phyloP scores from a whole-genome alignment of 2,329 filamentous ascomycete species.

The Neoscytalidium dimidiatum region DNA sequence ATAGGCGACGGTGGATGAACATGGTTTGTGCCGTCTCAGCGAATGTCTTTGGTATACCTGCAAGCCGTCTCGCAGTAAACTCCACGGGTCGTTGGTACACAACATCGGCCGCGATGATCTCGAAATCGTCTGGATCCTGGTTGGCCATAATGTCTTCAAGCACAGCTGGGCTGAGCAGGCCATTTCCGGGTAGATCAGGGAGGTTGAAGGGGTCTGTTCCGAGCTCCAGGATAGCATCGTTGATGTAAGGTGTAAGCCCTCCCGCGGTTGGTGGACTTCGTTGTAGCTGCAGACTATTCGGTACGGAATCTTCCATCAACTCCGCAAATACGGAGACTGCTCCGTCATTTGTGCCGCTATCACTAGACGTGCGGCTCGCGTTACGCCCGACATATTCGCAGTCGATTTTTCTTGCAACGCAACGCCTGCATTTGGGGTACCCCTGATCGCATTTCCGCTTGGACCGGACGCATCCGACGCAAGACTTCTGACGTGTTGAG shows the following conservation, averaged over 20 bases:
- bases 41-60: conserved; percentile 21
- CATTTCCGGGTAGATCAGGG: conserved; percentile 6
- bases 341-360: background rate
- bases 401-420: conserved; percentile 20
- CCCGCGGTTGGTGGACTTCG: background rate
- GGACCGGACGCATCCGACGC: conserved; percentile 23
- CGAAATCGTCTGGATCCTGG: background rate
- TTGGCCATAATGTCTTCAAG: conserved; percentile 12
- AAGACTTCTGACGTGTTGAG: conserved; percentile 23
- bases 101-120: background rate
- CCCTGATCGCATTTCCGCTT: conserved; percentile 25
- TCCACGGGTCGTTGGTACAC: conserved; percentile 18
- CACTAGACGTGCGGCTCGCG: background rate
- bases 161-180: background rate
- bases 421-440: conserved; percentile 23
- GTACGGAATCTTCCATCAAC: background rate
- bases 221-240: conserved; percentile 20
- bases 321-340: background rate
- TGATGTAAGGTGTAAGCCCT: background rate
- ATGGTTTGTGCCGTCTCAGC: conserved; percentile 22
- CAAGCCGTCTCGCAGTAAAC: conserved; percentile 15
- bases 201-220: conserved; percentile 23
- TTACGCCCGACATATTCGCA: conserved; percentile 22
- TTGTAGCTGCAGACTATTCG: background rate
- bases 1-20: conserved; percentile 24